A percentile compares a stretch with the other conserved stretches of the same genome.
These are phyloP conservation scores for Oryza australiensis DNA, from an alignment of 176 grass and related monocot genomes.

Conservation along the genomic window DNA sequence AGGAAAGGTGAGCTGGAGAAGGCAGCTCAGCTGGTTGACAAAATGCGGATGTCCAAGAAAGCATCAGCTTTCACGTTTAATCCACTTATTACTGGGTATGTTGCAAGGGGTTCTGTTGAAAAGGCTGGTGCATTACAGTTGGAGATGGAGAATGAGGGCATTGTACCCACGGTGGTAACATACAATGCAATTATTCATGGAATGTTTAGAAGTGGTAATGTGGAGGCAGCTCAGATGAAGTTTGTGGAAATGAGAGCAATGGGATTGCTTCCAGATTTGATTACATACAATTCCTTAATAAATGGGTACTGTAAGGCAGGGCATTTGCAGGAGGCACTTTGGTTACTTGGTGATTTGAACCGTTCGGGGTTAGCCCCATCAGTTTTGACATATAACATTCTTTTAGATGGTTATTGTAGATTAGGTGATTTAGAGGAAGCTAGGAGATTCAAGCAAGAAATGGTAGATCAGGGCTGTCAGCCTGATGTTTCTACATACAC, in stretches of 20 bases:
- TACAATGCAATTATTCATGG: conserved; percentile 62
- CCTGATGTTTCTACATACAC: conserved; percentile 71
- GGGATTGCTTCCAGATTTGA: conserved; percentile 47
- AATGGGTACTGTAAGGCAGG: conserved; percentile 57
- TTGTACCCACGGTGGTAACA: conserved; percentile 45
- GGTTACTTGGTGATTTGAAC: conserved; percentile 55
- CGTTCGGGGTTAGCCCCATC: conserved; percentile 36
- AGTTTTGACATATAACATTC: conserved; percentile 64
- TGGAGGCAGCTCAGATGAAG: conserved; percentile 40
- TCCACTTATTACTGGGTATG: conserved; percentile 55
- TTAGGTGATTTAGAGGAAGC: conserved; percentile 47
- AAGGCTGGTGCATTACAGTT: conserved; percentile 42
- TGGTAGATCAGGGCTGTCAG: conserved; percentile 41
- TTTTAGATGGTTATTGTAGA: conserved; percentile 68
- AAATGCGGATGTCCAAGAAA: conserved; percentile 39
- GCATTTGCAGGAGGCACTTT: conserved; percentile 52
- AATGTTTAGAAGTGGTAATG: conserved; percentile 43
- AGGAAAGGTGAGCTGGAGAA: conserved; percentile 53
- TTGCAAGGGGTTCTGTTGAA: conserved; percentile 43
- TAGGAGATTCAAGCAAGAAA: conserved; percentile 63
- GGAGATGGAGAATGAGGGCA: conserved; percentile 47
- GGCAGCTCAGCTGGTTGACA: conserved; percentile 51
- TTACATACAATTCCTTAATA: conserved; percentile 61
- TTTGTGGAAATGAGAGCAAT: conserved; percentile 65
- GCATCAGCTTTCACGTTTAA: conserved; percentile 54